These are phyloP conservation scores for Clarireedia hainanense DNA, from an alignment of 2,329 filamentous ascomycete genomes.

Conservation along the genomic window DNA sequence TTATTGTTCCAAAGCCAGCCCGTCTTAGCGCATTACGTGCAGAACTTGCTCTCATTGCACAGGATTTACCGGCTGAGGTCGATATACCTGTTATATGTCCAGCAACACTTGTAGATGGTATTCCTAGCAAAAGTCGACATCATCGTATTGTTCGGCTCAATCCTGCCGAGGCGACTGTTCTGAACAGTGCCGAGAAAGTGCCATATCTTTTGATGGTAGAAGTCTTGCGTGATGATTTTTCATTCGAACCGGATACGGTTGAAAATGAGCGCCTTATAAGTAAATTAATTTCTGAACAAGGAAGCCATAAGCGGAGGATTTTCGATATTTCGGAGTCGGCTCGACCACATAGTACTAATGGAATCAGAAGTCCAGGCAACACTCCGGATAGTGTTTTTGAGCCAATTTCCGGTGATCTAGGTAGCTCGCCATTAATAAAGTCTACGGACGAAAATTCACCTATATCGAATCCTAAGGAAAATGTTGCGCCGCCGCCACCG, in stretches of 20 bases:
- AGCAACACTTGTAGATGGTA: slow-evolving; percentile 63
- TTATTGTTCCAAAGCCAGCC: slow-evolving; percentile 73
- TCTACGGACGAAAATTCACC: slow-evolving; percentile 36
- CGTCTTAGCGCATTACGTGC: slow-evolving; percentile 73
- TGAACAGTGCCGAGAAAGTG: slow-evolving; percentile 82
- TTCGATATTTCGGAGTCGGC: slow-evolving; percentile 66
- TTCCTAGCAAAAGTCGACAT: slow-evolving; percentile 67
- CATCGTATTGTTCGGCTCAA: slow-evolving; percentile 79
- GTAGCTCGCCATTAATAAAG: slow-evolving; percentile 62
- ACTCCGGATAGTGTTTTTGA: slow-evolving; percentile 69
- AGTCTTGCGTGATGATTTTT: slow-evolving; percentile 72
- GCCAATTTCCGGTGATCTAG: slow-evolving; percentile 70
- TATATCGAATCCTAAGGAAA: slow-evolving; percentile 22
- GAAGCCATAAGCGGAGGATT: slow-evolving; percentile 46
- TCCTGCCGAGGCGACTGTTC: slow-evolving; percentile 73
- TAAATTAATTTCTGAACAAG: slow-evolving; percentile 49
- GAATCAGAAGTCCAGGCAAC: slow-evolving; percentile 31
- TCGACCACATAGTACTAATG: slow-evolving; percentile 31
- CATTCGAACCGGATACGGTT: slow-evolving; percentile 66
- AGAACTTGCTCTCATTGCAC: slow-evolving; percentile 71
- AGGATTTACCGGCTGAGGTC: slow-evolving; percentile 75
- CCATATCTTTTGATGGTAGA: slow-evolving; percentile 82
- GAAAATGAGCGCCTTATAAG: slow-evolving; percentile 62
- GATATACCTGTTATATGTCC: slow-evolving; percentile 79
- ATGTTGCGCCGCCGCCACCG: slow-evolving; percentile 27